These are phyloP conservation scores for Aspergillus awamori DNA, from an alignment of 2,329 filamentous ascomycete species.

Conservation along the genomic window DNA sequence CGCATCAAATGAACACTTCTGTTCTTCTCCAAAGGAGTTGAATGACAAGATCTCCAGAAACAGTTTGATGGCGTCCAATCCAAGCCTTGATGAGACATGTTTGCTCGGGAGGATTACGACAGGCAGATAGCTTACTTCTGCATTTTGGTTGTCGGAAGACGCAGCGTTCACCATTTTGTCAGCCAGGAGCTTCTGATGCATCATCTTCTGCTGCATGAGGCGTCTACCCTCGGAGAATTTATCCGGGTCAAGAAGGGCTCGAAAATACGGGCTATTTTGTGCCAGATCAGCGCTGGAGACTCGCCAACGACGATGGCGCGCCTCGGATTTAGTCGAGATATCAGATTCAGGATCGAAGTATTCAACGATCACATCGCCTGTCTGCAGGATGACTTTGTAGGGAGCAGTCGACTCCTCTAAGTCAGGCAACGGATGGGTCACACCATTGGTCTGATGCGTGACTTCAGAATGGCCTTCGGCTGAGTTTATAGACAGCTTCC, in stretches of 20 bases:
- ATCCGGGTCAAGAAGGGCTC: conserved; percentile 42
- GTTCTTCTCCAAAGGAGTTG: conserved; percentile 28
- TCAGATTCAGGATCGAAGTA: conserved; percentile 25
- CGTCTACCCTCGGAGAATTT: conserved; percentile 47
- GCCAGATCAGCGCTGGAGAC: conserved; percentile 38
- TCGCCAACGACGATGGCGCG: conserved; percentile 32
- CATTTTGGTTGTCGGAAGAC: conserved; percentile 2
- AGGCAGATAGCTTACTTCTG: conserved; percentile 23
- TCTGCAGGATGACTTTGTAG: conserved; percentile 25
- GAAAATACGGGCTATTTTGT: conserved; percentile 43
- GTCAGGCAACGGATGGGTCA: background rate
- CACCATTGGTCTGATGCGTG: background rate
- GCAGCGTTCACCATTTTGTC: background rate
- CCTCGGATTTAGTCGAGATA: conserved; percentile 11
- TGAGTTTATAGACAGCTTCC: background rate
- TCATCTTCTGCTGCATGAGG: conserved; percentile 34
- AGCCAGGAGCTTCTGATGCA: background rate
- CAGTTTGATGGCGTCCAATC: conserved; percentile 37
- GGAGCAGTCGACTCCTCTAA: background rate
- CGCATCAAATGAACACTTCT: conserved; percentile 24
- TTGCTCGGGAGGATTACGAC: conserved; percentile 32
- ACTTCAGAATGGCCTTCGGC: background rate
- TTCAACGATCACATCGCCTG: conserved; percentile 43
- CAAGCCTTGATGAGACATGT: conserved; percentile 30
- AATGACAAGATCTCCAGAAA: conserved; percentile 37